A percentile compares a stretch with the other conserved stretches of the same genome.
phyloP scores from a whole-genome alignment of 192 early-diverging fungal species.

The Rhizophagus sp. region DNA sequence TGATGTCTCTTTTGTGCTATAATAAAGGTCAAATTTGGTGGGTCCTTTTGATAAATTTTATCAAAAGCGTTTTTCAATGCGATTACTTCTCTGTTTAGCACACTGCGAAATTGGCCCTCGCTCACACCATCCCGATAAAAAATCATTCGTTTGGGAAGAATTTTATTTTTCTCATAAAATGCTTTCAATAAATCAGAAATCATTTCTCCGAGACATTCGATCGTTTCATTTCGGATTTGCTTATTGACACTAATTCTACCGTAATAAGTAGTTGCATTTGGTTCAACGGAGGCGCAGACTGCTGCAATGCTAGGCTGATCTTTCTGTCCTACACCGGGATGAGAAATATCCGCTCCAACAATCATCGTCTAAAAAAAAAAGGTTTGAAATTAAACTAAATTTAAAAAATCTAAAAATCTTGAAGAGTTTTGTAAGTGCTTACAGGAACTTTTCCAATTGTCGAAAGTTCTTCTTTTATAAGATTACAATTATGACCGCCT shows the following conservation, averaged over 20 bases:
- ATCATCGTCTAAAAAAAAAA: conserved; percentile 61
- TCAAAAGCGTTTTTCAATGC: conserved; percentile 8
- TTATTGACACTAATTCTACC: conserved; percentile 52
- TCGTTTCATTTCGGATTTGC: conserved; percentile 65
- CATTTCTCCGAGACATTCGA: conserved; percentile 59
- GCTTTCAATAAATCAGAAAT: conserved; percentile 63
- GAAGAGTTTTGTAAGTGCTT: neutral
- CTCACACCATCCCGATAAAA: conserved; percentile 89
- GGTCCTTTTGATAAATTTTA: conserved; percentile 40
- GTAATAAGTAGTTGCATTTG: conserved; percentile 56
- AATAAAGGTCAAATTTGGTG: conserved; percentile 80
- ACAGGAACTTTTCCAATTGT: conserved; percentile 47
- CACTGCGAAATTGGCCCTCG: conserved; percentile 63
- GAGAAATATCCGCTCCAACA: conserved; percentile 91
- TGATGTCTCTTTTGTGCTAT: conserved; percentile 91
- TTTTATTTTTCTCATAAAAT: conserved; percentile 61
- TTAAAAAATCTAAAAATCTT: neutral
- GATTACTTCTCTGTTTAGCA: conserved; percentile 35
- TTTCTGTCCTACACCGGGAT: conserved; percentile 65
- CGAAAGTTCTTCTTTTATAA: conserved; percentile 57
- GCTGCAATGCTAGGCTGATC: conserved; percentile 30
- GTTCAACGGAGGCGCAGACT: conserved; percentile 51
- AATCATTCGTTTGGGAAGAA: conserved; percentile 68
- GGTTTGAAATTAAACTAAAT: too few relatives aligned
- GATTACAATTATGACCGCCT: conserved; percentile 79